phyloP scores from a whole-genome alignment of 805 yeast genomes.

The Cyberlindnera euphorbiae region DNA sequence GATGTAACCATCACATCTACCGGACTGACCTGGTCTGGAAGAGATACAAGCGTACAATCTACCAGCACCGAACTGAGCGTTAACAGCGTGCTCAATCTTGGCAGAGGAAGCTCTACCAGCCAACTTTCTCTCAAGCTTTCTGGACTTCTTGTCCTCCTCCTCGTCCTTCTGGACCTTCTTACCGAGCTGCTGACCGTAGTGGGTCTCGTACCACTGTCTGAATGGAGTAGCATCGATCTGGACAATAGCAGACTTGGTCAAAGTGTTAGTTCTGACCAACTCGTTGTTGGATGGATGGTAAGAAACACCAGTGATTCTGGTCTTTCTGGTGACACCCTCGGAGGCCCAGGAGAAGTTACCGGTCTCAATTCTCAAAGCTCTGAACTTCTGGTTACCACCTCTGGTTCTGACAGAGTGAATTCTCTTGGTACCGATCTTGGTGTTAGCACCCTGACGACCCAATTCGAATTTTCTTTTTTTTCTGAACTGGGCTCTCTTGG shows the following conservation, averaged over 20 bases:
- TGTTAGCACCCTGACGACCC: slow-evolving; percentile 99
- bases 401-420: slow-evolving; percentile 99
- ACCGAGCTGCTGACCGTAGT: slow-evolving; percentile 93
- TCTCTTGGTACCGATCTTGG: slow-evolving; percentile 98
- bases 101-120: slow-evolving; percentile 87
- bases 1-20: slow-evolving; percentile 99
- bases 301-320: slow-evolving; percentile 96
- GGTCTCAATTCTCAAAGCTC: slow-evolving; percentile 98
- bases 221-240: slow-evolving; percentile 99
- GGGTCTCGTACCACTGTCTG: slow-evolving; percentile 98
- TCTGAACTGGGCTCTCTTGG: slow-evolving; percentile 99
- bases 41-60: slow-evolving; percentile 98
- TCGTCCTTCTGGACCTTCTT: slow-evolving; percentile 60
- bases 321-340: slow-evolving; percentile 97
- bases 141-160: slow-evolving; percentile 67
- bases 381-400: slow-evolving; percentile 99
- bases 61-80: slow-evolving; percentile 97
- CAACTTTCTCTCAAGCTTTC: slow-evolving; percentile 83
- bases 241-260: slow-evolving; percentile 97
- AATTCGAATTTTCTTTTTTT: slow-evolving; percentile 99
- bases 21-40: slow-evolving; percentile 99
- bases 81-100: slow-evolving; percentile 85
- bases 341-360: slow-evolving; percentile 99
- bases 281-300: slow-evolving; percentile 99
- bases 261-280: slow-evolving; percentile 99